A percentile compares a stretch with the other conserved stretches of the same genome.
These are phyloP conservation scores for Tulasnella sp. DNA, from an alignment of 768 basidiomycete genomes.

Conservation along the genomic window DNA sequence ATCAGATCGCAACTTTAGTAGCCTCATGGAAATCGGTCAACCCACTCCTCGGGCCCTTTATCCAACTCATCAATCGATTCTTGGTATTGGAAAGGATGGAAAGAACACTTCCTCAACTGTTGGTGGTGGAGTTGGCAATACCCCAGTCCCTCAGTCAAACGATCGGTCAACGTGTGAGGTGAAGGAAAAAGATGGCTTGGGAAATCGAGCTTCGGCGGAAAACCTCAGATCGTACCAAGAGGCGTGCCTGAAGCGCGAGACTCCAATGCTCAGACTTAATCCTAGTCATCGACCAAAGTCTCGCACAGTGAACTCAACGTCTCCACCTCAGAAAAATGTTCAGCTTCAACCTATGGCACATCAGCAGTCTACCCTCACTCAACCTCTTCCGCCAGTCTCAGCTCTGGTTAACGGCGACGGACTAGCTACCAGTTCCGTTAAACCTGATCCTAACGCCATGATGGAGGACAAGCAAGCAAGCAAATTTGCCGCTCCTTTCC, in stretches of 20 bases:
- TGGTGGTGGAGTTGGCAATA: not conserved
- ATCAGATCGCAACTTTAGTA: conserved; percentile 6
- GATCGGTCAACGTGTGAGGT: not conserved
- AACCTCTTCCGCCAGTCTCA: no score
- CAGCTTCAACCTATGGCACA: no score
- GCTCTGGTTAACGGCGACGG: not conserved
- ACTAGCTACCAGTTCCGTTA: not conserved
- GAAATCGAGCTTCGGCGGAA: not conserved
- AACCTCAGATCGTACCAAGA: conserved; percentile 13
- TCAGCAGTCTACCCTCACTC: no score
- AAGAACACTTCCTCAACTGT: not conserved
- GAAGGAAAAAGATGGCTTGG: not conserved
- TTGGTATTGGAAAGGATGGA: no score
- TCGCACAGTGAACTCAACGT: not conserved
- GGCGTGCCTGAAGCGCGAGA: conserved; percentile 14
- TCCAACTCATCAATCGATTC: not conserved
- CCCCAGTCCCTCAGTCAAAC: no score
- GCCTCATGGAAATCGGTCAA: conserved; percentile 2
- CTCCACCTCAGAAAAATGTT: no score
- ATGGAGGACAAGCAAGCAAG: no score
- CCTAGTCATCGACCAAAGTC: not conserved
- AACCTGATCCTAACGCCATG: no score
- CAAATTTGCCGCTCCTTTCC: conserved; percentile 5
- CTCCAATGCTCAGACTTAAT: conserved; percentile 7
- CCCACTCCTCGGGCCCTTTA: conserved; percentile 9